Conservation (phyloP, 768 basidiomycete species). For the Trametes cinnabarina region DNA sequence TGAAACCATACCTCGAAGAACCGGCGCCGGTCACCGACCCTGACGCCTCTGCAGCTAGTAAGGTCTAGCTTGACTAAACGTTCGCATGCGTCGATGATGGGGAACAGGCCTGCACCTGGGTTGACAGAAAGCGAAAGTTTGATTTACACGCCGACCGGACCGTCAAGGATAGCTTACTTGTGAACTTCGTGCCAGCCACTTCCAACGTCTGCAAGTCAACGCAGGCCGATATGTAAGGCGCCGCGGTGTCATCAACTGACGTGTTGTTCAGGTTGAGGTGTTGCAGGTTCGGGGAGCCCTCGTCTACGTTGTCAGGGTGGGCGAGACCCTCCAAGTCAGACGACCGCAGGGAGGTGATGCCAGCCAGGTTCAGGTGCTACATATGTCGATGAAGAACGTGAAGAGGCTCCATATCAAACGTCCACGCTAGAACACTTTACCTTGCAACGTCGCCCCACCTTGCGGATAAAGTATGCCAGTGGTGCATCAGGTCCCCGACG, state of each 20-base stretch:
- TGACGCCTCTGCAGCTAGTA: constrained; percentile 65
- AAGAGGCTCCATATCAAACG: background rate
- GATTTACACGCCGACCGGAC: too few species aligned
- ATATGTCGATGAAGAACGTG: background rate
- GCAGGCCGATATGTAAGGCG: constrained; percentile 53
- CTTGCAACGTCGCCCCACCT: constrained; percentile 59
- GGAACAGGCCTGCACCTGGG: constrained; percentile 52
- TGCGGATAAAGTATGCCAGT: constrained; percentile 45
- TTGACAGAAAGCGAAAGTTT: background rate
- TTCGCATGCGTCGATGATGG: constrained; percentile 56
- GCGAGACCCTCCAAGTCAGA: constrained; percentile 48
- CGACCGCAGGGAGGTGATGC: constrained; percentile 50
- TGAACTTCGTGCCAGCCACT: constrained; percentile 57
- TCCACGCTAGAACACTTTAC: constrained; percentile 31
- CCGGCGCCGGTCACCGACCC: constrained; percentile 54
- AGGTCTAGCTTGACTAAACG: constrained; percentile 55
- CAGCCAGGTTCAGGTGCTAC: constrained; percentile 56
- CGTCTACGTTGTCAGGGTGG: constrained; percentile 33
- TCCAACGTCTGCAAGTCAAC: constrained; percentile 45
- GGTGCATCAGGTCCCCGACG: constrained; percentile 32
- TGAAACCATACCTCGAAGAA: constrained; percentile 57
- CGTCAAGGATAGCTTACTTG: constrained; percentile 43
- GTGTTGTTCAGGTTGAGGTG: constrained; percentile 59
- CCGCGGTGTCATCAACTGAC: constrained; percentile 55
- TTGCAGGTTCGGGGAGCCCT: constrained; percentile 40